Base-by-base conservation (phyloP, 306 rosid genomes). In the Cajanus cajan region DNA sequence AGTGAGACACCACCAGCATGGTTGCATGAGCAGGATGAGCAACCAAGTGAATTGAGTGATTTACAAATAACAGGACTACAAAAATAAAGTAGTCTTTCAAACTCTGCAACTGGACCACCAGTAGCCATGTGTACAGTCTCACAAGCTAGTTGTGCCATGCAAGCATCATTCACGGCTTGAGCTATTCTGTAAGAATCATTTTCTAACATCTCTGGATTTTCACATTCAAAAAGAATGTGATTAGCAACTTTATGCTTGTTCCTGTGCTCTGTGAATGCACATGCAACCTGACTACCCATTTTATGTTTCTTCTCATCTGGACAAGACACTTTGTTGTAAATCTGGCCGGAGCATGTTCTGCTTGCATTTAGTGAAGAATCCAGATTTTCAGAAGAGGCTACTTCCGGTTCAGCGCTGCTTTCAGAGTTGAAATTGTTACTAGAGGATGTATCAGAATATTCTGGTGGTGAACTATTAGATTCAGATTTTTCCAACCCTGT, bases 41-140 rank as follows among this genome's bases (percentile, higher is more conserved):
- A 83, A 74, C 83, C 1, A 4, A 12, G 57, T 45, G 68, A 82
- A 73, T 68, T 54, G 8, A 82, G 70, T 33, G 90, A 84, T 33
- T 44, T 83, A 64, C 84, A 52, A 70, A 93, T 82, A 70, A 84
- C 86, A 12, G 98, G 98, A 82, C 91, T 85, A 36, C 92, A 86
- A 66, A 47, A 54, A 73, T 88, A 89, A 45, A 93, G 88, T 71
- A 93, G 82, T 69, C 87, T 90, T 82, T 93, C 97, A 47, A 93
- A 80, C 80, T 89, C 96, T 1, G 92, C 94, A 75, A 90, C 74
- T 69, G 97, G 97, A 39, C 59, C 36, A 58, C 98, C 92, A 5
- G 89, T 86, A 62, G 71, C 86, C 85, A 59, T 68, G 66, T 86
- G 88, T 79, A 90, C 69, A 21, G 84, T 83, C 68, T 91, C 97